These are phyloP conservation scores for Daldinia sp. DNA, from an alignment of 2,329 filamentous ascomycete species.

Conservation along the genomic window DNA sequence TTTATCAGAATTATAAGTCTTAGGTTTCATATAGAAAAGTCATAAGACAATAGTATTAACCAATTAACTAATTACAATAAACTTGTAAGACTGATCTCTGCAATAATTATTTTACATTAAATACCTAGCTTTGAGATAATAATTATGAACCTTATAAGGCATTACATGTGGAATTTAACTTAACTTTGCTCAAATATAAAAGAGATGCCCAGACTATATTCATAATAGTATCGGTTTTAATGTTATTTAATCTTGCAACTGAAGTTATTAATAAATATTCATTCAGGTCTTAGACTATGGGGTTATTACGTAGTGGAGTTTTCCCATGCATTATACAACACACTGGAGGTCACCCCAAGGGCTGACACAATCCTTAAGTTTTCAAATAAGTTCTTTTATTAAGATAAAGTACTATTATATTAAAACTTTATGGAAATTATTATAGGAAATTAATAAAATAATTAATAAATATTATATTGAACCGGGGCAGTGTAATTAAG, in stretches of 20 bases:
- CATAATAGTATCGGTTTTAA: not conserved
- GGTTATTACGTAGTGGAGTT: not conserved
- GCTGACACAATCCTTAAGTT: no score
- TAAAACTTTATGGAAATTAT: no score
- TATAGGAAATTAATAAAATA: no score
- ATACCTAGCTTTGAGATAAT: constrained; percentile 10
- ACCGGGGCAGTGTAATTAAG: no score
- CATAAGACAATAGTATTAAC: constrained; percentile 38
- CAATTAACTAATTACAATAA: constrained; percentile 28
- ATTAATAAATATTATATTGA: no score
- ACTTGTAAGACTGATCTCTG: constrained; percentile 7
- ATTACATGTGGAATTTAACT: constrained; percentile 22
- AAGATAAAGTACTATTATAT: no score
- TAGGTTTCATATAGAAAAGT: constrained; percentile 20
- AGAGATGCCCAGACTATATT: no score
- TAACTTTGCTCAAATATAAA: not conserved
- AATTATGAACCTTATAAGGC: constrained; percentile 16
- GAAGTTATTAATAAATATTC: not conserved
- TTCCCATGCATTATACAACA: not conserved
- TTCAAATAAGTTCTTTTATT: no score
- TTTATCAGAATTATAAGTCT: constrained; percentile 16
- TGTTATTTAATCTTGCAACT: not conserved
- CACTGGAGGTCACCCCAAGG: no score
- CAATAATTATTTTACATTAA: constrained; percentile 21
- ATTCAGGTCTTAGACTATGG: not conserved